Percentiles rank a stretch among this genome's conserved stretches.
phyloP scores from a whole-genome alignment of 139 green algal genomes.

The Chlorella sorokiniana region DNA sequence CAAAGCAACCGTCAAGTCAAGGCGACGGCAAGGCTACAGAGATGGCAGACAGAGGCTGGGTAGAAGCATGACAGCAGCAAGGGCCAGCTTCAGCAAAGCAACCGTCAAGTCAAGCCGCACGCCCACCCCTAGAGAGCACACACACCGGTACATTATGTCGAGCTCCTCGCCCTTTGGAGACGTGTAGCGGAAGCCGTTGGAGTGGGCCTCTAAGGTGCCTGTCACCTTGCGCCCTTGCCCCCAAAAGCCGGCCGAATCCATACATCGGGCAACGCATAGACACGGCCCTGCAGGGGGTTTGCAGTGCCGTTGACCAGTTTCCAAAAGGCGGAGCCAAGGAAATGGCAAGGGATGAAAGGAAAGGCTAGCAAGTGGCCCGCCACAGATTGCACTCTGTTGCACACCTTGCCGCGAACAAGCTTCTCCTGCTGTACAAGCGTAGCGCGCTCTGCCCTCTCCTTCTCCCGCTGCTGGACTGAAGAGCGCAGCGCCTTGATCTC shows the following conservation, averaged over 20 bases:
- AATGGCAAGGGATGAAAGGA: background rate
- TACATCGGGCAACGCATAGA: conserved; percentile 88
- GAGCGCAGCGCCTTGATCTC: conserved; percentile 92
- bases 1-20: background rate
- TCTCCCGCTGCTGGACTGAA: conserved; percentile 81
- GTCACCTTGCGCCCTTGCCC: conserved; percentile 89
- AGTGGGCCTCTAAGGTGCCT: conserved; percentile 91
- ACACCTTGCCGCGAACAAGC: conserved; percentile 75
- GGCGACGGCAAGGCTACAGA: background rate
- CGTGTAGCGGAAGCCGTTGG: conserved; percentile 97
- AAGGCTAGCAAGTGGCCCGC: background rate
- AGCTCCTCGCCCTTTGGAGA: conserved; percentile 84
- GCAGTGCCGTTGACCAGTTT: too few species aligned
- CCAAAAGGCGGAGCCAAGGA: too few species aligned
- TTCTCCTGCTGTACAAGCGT: conserved; percentile 96
- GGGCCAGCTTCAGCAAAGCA: background rate
- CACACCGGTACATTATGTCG: conserved; percentile 89
- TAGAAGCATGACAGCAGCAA: too few species aligned
- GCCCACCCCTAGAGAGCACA: background rate
- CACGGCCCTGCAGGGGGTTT: conserved; percentile 47
- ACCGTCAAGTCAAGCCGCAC: background rate
- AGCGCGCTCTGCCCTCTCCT: conserved; percentile 90
- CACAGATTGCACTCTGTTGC: too few species aligned
- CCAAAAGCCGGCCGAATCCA: conserved; percentile 93
- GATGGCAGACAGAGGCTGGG: background rate